Percentiles rank a stretch among this genome's conserved stretches.
Conservation (phyloP, 2,329 filamentous ascomycete species). For the Fusarium xylarioides region DNA sequence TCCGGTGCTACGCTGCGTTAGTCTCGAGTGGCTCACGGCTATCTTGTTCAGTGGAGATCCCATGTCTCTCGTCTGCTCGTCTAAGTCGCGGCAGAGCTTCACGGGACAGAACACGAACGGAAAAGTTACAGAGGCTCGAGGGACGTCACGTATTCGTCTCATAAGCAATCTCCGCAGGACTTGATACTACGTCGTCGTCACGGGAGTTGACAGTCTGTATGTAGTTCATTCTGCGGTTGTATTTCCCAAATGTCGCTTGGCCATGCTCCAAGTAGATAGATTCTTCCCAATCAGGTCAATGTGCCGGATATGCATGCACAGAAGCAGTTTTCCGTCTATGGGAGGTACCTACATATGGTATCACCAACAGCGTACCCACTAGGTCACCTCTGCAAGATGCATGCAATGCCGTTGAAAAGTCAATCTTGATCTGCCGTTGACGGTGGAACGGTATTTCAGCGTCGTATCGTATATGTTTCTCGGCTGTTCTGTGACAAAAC, state of each 20-base stretch:
- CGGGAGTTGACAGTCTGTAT: not conserved
- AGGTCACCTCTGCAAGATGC: not conserved
- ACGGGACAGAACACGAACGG: not conserved
- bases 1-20: conserved; percentile 17
- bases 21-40: conserved; percentile 15
- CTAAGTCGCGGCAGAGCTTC: not conserved
- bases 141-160: conserved; percentile 22
- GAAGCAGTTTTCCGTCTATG: conserved; percentile 2
- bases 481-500: not conserved
- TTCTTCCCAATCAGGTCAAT: conserved; percentile 8
- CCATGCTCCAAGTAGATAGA: not conserved
- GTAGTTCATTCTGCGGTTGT: not conserved
- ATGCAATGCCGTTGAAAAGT: not conserved
- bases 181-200: conserved; percentile 16
- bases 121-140: not conserved
- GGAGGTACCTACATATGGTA: not conserved
- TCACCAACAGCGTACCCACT: conserved; percentile 1
- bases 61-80: not conserved
- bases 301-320: conserved; percentile 8
- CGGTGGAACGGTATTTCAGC: not conserved
- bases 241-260: conserved; percentile 9
- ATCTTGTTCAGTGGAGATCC: conserved; percentile 4
- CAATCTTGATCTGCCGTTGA: not conserved
- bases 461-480: conserved; percentile 1
- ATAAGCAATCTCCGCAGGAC: conserved; percentile 22